Conservation (phyloP, 169 alveolate species). For the Cyclospora cayetanensis region DNA sequence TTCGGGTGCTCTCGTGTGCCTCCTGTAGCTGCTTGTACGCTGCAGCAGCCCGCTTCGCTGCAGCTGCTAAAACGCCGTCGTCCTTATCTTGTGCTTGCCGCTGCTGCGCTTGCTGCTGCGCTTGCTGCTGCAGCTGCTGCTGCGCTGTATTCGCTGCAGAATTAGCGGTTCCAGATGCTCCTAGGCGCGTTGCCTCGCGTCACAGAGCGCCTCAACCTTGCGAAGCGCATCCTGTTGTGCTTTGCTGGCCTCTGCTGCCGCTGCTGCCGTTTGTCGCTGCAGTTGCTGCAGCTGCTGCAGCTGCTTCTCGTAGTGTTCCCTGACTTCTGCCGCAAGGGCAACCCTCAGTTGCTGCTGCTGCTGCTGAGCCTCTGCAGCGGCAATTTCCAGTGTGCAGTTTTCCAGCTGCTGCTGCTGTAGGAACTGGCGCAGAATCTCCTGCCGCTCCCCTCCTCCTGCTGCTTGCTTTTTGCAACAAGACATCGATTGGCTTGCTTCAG, state of each 20-base stretch:
- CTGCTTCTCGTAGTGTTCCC: slow-evolving; percentile 35
- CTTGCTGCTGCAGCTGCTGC: slow-evolving; percentile 46
- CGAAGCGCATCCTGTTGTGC: slow-evolving; percentile 47
- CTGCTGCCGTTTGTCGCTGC: not conserved
- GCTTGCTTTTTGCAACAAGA: too few species aligned
- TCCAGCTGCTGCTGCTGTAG: not conserved
- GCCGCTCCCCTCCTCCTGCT: too few species aligned
- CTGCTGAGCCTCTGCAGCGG: not conserved
- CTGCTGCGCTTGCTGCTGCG: slow-evolving; percentile 36
- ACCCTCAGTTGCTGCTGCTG: too few species aligned
- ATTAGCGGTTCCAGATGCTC: slow-evolving; percentile 52
- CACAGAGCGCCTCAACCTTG: slow-evolving; percentile 52
- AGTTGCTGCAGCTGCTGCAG: slow-evolving; percentile 25
- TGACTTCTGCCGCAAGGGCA: slow-evolving; percentile 58
- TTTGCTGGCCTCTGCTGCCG: slow-evolving; percentile 31
- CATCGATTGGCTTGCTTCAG: not conserved
- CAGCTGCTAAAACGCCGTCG: slow-evolving; percentile 23
- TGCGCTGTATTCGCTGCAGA: not conserved
- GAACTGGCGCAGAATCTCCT: not conserved
- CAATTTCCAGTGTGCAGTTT: not conserved
- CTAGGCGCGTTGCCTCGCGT: slow-evolving; percentile 36
- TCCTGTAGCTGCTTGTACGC: not conserved
- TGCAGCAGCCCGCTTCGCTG: slow-evolving; percentile 62
- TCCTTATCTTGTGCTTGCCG: not conserved
- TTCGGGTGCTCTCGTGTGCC: slow-evolving; percentile 5